These are phyloP conservation scores for Metrosideros polymorpha DNA, from an alignment of 441 rosid genomes.

Conservation along the genomic window DNA sequence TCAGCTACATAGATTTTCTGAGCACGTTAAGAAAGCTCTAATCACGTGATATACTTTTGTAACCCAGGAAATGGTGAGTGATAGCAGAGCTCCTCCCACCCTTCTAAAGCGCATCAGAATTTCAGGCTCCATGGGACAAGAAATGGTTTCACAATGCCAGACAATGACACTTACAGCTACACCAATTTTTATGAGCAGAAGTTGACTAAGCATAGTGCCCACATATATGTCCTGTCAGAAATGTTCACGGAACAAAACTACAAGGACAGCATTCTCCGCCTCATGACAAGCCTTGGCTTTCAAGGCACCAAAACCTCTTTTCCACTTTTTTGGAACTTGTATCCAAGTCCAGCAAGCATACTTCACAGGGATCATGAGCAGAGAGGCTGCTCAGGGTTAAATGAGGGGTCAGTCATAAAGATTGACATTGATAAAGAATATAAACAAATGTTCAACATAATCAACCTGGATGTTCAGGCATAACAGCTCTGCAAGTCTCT, in stretches of 20 bases:
- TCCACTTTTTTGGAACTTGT: background rate
- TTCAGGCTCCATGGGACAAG: background rate
- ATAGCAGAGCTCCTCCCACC: background rate
- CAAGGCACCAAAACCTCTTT: background rate
- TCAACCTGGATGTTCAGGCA: too few relatives aligned
- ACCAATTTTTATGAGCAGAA: background rate
- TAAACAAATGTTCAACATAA: background rate
- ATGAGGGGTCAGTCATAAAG: background rate
- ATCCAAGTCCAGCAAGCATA: too few relatives aligned
- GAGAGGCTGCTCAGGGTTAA: background rate
- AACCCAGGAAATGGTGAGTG: background rate
- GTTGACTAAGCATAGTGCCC: background rate
- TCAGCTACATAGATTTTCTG: background rate
- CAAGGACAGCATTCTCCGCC: fast-evolving
- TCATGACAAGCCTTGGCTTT: background rate
- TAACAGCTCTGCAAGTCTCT: too few relatives aligned
- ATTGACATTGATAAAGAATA: background rate
- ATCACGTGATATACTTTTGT: background rate
- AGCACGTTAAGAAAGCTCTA: background rate
- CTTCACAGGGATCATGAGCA: background rate
- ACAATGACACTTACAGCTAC: background rate
- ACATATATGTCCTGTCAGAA: background rate
- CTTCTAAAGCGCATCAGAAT: background rate
- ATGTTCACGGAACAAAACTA: background rate
- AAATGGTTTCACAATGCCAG: background rate